Base-by-base conservation (phyloP, 2,329 filamentous ascomycete species). In the Rutstroemia sp. region DNA sequence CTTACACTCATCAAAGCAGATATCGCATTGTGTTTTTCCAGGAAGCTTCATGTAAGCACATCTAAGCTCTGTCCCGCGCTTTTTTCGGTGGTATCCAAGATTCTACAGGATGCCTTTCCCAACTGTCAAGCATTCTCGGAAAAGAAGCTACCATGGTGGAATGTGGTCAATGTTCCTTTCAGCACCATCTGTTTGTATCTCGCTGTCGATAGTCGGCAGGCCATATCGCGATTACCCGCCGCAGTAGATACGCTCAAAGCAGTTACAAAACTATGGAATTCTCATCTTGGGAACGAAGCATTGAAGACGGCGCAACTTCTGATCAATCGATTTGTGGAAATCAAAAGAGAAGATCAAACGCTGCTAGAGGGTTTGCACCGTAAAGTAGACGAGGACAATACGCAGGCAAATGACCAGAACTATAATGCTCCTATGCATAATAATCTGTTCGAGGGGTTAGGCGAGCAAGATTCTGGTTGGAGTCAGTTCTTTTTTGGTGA, bases 111-210 rank as follows among this genome's bases (percentile, higher is more conserved):
- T 12, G 61, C 60, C 12, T 56, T 64, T 12, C 53, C 61, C 48
- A 61, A 45, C 9, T 59, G 54, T 1, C 56, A 30, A 14, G 60
- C 54, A 27, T 50, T 65, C 3, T 50, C 39, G 8, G 56, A 17
- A 5, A 56, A 54, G 44, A 27, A 42, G 6, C 50, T 62, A 10
- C 58, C 58, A 17, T 66, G 63, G 63, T 66, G 63, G 62, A 63
- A 61, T 48, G 51, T 64, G 7, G 48, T 64, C 5, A 49, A 58
- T 17, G 57, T 57, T 5, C 60, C 63, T 21, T 64, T 64, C 45
- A 61, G 63, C 14, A 55, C 58, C 9, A 44, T 63, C 8, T 64
- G 62, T 39, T 50, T 66, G 14, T 57, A 65, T 5, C 39, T 65
- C 1, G 58, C 59, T 4, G 47, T 65, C 14, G 52, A 50, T 7